Evolutionary conservation across 2,329 filamentous ascomycete genomes (phyloP).

Genomic region (Pleurostoma richardsiae): DNA sequence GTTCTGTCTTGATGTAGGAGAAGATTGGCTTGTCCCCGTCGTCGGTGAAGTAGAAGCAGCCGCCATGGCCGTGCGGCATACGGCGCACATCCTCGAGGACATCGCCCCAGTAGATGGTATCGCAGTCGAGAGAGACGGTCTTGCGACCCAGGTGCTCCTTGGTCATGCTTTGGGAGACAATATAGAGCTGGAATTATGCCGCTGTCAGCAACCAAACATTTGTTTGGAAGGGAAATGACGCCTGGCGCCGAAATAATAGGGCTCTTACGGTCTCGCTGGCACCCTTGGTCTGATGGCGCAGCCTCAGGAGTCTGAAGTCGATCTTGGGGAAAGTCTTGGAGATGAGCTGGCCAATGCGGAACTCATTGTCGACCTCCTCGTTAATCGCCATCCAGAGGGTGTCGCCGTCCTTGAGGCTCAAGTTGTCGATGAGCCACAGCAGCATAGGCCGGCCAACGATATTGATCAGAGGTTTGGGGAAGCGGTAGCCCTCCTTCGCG

Average conservation of each 20-base stretch:
- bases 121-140: constrained; percentile 23
- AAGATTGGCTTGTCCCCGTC: constrained; percentile 16
- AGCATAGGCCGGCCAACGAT: constrained; percentile 23
- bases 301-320: constrained; percentile 15
- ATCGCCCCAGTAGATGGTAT: constrained; percentile 26
- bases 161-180: constrained; percentile 22
- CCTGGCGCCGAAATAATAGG: not conserved
- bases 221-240: not conserved
- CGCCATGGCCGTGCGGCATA: constrained; percentile 11
- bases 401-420: constrained; percentile 15
- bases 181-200: constrained; percentile 14
- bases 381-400: constrained; percentile 23
- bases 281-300: constrained; percentile 21
- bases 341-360: constrained; percentile 19
- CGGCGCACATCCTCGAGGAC: constrained; percentile 17
- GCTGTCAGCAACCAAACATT: not conserved
- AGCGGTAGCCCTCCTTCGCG: constrained; percentile 20
- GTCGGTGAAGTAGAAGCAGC: not conserved
- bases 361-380: constrained; percentile 21
- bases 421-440: constrained; percentile 21
- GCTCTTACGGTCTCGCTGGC: constrained; percentile 19
- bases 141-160: constrained; percentile 17
- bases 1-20: constrained; percentile 10
- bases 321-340: constrained; percentile 16
- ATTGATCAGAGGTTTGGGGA: constrained; percentile 24